These are phyloP conservation scores for Sporothrix phasma DNA, from an alignment of 2,329 filamentous ascomycete species.

Conservation along the genomic window DNA sequence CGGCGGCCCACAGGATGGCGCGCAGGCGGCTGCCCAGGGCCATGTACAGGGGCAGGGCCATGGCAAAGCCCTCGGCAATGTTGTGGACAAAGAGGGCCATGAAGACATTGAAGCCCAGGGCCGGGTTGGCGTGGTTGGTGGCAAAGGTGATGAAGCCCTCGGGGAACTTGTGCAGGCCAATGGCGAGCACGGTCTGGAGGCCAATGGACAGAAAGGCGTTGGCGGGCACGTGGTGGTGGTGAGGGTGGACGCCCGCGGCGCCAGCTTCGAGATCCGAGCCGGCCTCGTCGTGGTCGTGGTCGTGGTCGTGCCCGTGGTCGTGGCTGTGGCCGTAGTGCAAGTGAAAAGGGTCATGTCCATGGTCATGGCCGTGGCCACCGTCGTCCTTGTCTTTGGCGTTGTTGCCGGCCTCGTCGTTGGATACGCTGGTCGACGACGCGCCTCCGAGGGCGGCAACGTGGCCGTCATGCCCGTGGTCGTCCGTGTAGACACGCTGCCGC, in stretches of 20 bases:
- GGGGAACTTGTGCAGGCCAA: constrained; percentile 91
- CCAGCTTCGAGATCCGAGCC: constrained; percentile 17
- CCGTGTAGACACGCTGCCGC: constrained; percentile 4
- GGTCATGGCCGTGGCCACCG: constrained; percentile 4
- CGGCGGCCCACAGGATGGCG: constrained; percentile 74
- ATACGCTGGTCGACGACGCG: constrained; percentile 4
- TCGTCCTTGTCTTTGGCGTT: constrained; percentile 10
- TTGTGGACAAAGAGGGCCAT: constrained; percentile 96
- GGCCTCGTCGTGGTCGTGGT: constrained; percentile 17
- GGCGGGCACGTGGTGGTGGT: constrained; percentile 90
- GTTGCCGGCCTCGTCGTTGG: constrained; percentile 21
- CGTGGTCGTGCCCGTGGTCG: not conserved
- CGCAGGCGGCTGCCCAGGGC: constrained; percentile 70
- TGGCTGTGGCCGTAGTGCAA: not conserved
- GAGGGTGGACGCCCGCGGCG: constrained; percentile 25
- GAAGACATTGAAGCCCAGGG: constrained; percentile 83
- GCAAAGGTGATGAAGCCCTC: constrained; percentile 86
- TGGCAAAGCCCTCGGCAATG: constrained; percentile 91
- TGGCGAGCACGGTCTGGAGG: constrained; percentile 91
- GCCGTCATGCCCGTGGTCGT: constrained; percentile 17
- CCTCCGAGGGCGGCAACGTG: not conserved
- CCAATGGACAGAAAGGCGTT: constrained; percentile 92
- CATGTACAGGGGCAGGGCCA: constrained; percentile 87
- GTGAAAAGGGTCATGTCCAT: not conserved
- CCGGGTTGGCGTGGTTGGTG: constrained; percentile 89